These are phyloP conservation scores for Candida tropicalis DNA, from an alignment of 1,139 yeast genomes.

Conservation along the genomic window DNA sequence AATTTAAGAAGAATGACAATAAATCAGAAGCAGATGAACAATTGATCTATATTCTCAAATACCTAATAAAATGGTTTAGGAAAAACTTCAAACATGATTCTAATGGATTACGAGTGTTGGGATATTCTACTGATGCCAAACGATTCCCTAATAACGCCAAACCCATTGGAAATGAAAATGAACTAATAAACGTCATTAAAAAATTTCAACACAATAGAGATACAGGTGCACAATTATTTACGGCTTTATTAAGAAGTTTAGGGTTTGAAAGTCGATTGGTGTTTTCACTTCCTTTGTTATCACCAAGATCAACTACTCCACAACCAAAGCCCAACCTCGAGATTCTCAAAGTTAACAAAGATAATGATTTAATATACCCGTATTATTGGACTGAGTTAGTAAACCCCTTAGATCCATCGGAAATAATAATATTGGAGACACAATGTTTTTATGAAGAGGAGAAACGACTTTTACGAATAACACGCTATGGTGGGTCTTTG, in stretches of 20 bases:
- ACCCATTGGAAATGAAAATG: constrained; percentile 16
- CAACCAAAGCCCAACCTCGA: constrained; percentile 31
- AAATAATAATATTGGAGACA: constrained; percentile 33
- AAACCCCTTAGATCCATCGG: constrained; percentile 32
- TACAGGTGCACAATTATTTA: constrained; percentile 39
- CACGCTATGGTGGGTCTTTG: constrained; percentile 17
- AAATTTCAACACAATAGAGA: constrained; percentile 39
- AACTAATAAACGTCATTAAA: constrained; percentile 23
- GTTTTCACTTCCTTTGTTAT: constrained; percentile 37
- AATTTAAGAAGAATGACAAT: constrained; percentile 16
- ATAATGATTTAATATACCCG: constrained; percentile 40
- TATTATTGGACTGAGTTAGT: constrained; percentile 45
- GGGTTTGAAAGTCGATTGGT: constrained; percentile 38
- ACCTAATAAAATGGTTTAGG: constrained; percentile 42
- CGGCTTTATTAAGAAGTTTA: constrained; percentile 31
- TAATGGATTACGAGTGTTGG: constrained; percentile 39
- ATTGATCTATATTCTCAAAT: constrained; percentile 35
- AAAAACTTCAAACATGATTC: constrained; percentile 35
- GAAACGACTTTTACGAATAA: constrained; percentile 27
- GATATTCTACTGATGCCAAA: constrained; percentile 25
- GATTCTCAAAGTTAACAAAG: constrained; percentile 29
- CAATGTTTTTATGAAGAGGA: constrained; percentile 36
- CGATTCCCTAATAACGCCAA: constrained; percentile 25
- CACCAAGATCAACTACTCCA: constrained; percentile 16
- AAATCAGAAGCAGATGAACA: constrained; percentile 22